Evolutionary conservation across 371 early-diverging fungal genomes (phyloP).

Genomic region (Enterocytospora artemiae): DNA sequence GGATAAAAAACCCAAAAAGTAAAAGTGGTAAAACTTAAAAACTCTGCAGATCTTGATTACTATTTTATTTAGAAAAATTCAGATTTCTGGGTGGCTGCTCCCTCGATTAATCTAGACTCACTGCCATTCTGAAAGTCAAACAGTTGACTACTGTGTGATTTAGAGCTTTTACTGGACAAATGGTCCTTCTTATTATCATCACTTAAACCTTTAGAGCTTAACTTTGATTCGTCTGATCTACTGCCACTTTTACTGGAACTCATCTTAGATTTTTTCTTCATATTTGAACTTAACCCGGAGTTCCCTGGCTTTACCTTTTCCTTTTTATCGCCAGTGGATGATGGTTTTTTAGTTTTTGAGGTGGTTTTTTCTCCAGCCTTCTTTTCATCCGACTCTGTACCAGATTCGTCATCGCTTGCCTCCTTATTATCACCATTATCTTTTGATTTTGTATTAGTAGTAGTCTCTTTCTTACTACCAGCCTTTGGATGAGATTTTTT

Average conservation of each 20-base stretch:
- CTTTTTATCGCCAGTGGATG: constrained; percentile 29
- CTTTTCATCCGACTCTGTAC: background rate
- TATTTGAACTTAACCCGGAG: background rate
- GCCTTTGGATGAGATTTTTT: background rate
- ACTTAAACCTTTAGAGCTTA: background rate
- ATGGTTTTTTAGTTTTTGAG: background rate
- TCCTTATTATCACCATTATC: background rate
- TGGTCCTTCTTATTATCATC: too few relatives aligned
- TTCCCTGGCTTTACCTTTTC: background rate
- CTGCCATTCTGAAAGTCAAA: too few relatives aligned
- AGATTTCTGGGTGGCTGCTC: too few relatives aligned
- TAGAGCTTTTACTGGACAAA: too few relatives aligned
- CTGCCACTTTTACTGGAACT: background rate
- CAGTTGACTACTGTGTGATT: too few relatives aligned
- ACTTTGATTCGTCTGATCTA: background rate
- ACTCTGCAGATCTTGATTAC: too few relatives aligned
- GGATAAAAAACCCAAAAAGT: too few relatives aligned
- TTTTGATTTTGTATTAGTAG: background rate
- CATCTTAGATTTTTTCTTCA: background rate
- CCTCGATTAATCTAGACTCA: too few relatives aligned
- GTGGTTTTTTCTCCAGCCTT: background rate
- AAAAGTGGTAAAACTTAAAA: too few relatives aligned
- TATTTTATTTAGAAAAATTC: too few relatives aligned
- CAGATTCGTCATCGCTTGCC: background rate
- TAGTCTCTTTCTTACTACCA: background rate